Evolutionary conservation across 2,329 filamentous ascomycete genomes (phyloP).

Genomic region (Alternaria alternata): DNA sequence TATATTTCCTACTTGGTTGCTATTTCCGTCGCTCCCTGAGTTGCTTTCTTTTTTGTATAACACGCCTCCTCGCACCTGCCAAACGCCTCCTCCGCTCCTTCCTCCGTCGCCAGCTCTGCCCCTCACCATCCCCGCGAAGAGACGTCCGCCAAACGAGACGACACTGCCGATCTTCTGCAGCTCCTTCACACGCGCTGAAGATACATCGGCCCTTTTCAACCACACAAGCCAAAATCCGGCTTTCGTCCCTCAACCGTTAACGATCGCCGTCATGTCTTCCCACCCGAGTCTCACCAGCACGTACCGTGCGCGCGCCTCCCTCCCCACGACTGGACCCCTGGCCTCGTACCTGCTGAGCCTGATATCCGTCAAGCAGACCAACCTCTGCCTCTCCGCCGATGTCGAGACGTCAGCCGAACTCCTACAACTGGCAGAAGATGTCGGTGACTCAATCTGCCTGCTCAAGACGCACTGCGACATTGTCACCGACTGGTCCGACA

Average conservation of each 20-base stretch:
- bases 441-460: constrained; percentile 68
- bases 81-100: constrained; percentile 2
- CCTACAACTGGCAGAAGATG: constrained; percentile 63
- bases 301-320: constrained; percentile 57
- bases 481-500: constrained; percentile 66
- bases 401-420: constrained; percentile 65
- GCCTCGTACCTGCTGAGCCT: constrained; percentile 59
- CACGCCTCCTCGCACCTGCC: constrained; percentile 5
- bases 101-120: constrained; percentile 9
- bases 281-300: constrained; percentile 49
- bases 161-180: background rate
- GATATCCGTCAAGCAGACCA: constrained; percentile 60
- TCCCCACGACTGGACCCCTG: constrained; percentile 55
- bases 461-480: constrained; percentile 70
- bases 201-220: background rate
- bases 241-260: background rate
- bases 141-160: background rate
- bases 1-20: background rate
- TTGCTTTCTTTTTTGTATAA: constrained; percentile 1
- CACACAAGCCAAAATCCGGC: background rate
- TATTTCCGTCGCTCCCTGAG: background rate
- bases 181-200: background rate
- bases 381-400: constrained; percentile 65
- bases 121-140: constrained; percentile 15
- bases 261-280: constrained; percentile 39